Evolutionary conservation across 2,329 filamentous ascomycete species (phyloP), one percentile per base, ranked within the genome.

Genomic region (Hansfordia pulvinata): DNA sequence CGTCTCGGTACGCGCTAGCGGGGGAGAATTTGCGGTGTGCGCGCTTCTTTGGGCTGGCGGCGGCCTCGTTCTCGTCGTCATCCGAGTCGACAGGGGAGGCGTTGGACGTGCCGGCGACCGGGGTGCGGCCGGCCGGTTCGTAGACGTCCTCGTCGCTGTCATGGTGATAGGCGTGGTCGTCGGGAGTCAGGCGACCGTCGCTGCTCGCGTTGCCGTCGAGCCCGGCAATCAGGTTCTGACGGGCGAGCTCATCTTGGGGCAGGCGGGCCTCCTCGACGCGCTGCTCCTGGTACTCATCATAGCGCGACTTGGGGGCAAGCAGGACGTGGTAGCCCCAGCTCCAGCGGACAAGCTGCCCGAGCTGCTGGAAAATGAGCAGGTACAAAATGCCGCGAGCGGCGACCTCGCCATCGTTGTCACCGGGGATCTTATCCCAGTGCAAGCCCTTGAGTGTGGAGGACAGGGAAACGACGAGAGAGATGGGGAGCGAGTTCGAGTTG

Each of bases 311-410:
- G 11, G 88, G 84, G 11, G 86, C 86, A n/a, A 98, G 62, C 11
- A 98, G 63, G 19, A 96, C 76, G 42, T 93, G 85, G 52, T 93
- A 96, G 8, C 90, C 90, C 90, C 90, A 98, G 35, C 83, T 94
- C 90, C 90, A 98, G 32, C 90, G 73, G 12, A 98, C 76, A 15
- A 96, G 62, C 53, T 98, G 90, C 13, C 90, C 90, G 3, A 98
- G 70, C 50, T 98, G 90, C 56, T 98, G 90, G 57, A 98, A 98
- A 39, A 98, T 92, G 34, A 98, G 65, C 8, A 98, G 67, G 46
- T 98, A 98, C 1, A 98, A 60, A 34, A 98, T 96, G 32, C 90
- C 90, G 34, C 90, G 75, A 3, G 90, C 88, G 14, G 73, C 86
- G 12, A 98, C 90, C 51, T 96, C 84, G 31, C 93, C 81, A 43